Evolutionary conservation across 306 rosid genomes (phyloP), one percentile per base, ranked within the genome.

Genomic region (Ceratonia siliqua): DNA sequence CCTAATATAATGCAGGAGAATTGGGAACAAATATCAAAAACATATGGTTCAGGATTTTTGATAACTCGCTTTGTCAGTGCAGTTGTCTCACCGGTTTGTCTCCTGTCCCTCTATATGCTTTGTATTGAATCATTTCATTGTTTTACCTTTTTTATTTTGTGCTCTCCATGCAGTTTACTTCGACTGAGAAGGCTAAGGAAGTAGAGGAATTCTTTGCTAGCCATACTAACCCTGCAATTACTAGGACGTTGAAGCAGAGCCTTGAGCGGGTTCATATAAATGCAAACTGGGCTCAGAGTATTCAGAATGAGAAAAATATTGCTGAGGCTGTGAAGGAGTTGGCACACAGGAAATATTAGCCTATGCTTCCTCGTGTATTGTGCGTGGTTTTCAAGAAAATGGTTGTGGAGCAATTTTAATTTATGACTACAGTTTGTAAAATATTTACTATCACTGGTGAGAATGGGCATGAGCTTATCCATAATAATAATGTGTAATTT

Each of bases 241-340:
- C 88, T 28, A 89, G 99, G 86, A 94, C 95, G 14, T 43, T 94
- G 77, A 94, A 82, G 87, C 99, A 94, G 89, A 94, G 99, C 83
- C 84, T 90, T 24, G 99, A 92, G 84, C 79, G 87, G 17, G 90
- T 92, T 28, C 73, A 75, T 71, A 90, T 91, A 38, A 92, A 94
- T 54, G 83, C 93, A 46, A 87, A 79, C 72, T 94, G 96, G 96
- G 93, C 90, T 83, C 75, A 82, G 83, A 76, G 81, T 64, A 69
- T 90, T 73, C 69, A 33, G 87, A 74, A 83, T 20, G 97, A 92
- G 86, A 57, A 46, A 1, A 62, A n/a, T 59, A 87, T 94, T 56
- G 73, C 74, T 5, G 81, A 63, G 20, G 87, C 86, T 38, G 74
- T 88, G 62, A 81, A 32, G 71, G 88, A 86, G 78, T 85, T 91